Percentiles rank a stretch among this genome's conserved stretches.
phyloP scores from a whole-genome alignment of 2,329 filamentous ascomycete species.

The Chrysoporthe deuterocubensis region DNA sequence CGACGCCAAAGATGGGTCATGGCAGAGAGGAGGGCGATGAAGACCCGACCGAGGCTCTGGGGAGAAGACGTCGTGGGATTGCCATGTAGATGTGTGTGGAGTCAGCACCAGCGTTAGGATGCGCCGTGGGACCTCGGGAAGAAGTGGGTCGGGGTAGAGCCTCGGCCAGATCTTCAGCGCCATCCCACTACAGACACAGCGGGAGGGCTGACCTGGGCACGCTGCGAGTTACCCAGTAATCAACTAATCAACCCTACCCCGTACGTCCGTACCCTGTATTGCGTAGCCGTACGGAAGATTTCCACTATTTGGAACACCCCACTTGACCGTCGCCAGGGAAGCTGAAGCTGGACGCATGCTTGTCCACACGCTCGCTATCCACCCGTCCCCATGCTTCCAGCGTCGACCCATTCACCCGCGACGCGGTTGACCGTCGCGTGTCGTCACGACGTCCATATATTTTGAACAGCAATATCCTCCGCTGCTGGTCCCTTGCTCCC shows the following conservation, averaged over 20 bases:
- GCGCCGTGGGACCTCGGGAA: constrained; percentile 2
- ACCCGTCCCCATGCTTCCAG: background rate
- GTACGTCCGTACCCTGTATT: no score
- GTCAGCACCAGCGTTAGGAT: background rate
- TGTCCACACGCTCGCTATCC: background rate
- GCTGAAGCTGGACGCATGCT: constrained; percentile 17
- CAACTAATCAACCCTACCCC: no score
- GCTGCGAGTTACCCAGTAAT: no score
- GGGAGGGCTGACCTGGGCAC: no score
- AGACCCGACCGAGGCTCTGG: constrained; percentile 5
- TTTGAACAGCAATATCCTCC: background rate
- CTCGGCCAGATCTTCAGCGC: background rate
- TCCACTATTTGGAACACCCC: no score
- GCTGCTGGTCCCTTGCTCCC: no score
- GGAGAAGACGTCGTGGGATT: background rate
- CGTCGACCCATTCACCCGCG: constrained; percentile 10
- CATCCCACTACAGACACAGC: no score
- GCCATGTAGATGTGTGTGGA: background rate
- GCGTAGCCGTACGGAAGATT: no score
- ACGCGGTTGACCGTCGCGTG: constrained; percentile 9
- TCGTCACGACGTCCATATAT: background rate
- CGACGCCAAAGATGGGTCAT: constrained; percentile 15
- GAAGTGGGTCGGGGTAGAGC: background rate
- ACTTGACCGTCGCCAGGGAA: constrained; percentile 21
- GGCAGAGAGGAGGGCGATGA: background rate